Conservation (phyloP, 306 rosid species). For the Sechiopsis laciniata region DNA sequence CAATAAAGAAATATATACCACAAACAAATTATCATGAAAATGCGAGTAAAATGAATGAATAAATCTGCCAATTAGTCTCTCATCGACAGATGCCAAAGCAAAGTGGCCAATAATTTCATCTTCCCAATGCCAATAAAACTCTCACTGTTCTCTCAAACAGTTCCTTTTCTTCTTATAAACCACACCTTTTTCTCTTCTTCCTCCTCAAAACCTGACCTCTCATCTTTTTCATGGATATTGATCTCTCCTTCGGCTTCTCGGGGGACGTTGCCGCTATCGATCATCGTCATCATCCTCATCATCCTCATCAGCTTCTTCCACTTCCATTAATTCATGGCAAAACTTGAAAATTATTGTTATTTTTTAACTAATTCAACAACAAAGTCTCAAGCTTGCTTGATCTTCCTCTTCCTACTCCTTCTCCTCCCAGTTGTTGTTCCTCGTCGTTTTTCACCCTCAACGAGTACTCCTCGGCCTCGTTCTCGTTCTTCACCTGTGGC, state of each 20-base stretch:
- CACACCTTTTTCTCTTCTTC: not conserved
- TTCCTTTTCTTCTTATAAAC: not conserved
- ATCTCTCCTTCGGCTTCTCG: conserved; percentile 5
- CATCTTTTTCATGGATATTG: conserved; percentile 18
- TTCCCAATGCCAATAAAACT: conserved; percentile 10
- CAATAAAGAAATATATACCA: too few species aligned
- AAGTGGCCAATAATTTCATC: conserved; percentile 15
- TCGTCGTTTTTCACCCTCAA: not conserved
- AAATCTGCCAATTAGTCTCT: not conserved
- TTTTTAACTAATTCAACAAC: not conserved
- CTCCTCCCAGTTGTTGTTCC: not conserved
- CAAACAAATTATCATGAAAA: not conserved
- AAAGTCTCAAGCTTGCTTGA: conserved; percentile 3
- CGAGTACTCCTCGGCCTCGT: not conserved
- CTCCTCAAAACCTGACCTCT: too few species aligned
- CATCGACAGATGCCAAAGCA: not conserved
- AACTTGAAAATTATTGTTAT: not conserved
- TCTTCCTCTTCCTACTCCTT: conserved; percentile 1
- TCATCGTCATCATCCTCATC: not conserved
- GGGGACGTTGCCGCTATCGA: not conserved
- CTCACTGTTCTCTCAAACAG: too few species aligned
- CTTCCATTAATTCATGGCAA: conserved; percentile 15
- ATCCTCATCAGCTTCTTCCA: not conserved
- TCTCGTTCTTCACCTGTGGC: not conserved
- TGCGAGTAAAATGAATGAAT: not conserved